Conservation (phyloP, 441 rosid genomes). For the Gossypium lobatum region DNA sequence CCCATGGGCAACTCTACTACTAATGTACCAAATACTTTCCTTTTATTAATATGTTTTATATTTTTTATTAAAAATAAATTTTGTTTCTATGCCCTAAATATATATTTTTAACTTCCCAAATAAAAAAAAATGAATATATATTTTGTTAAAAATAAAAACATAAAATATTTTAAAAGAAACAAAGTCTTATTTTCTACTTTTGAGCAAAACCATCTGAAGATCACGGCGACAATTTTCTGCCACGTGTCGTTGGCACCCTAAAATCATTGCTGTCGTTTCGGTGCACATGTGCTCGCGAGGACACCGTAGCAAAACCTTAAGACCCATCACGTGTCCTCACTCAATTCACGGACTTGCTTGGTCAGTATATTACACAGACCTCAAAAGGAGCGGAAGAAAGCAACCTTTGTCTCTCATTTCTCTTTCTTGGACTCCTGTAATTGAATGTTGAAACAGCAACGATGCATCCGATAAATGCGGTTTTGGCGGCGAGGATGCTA, state of each 20-base stretch:
- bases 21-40: too few relatives aligned
- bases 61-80: too few relatives aligned
- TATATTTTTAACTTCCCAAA: too few relatives aligned
- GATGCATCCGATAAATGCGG: slow-evolving; percentile 59
- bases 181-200: not conserved
- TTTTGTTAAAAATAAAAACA: too few relatives aligned
- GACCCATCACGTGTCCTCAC: not conserved
- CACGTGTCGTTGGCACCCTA: not conserved
- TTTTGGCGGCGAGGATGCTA: slow-evolving; percentile 56
- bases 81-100: too few relatives aligned
- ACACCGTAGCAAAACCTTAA: not conserved
- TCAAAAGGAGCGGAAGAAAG: not conserved
- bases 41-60: too few relatives aligned
- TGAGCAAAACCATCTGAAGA: not conserved
- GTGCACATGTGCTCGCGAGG: not conserved
- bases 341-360: not conserved
- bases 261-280: not conserved
- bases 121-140: too few relatives aligned
- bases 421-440: not conserved
- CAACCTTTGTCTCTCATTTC: not conserved
- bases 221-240: not conserved
- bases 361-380: not conserved
- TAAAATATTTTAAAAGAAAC: too few relatives aligned
- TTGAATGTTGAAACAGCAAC: not conserved
- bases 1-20: too few relatives aligned